Conservation (phyloP, 2,329 filamentous ascomycete species). For the Alternaria longipes region DNA sequence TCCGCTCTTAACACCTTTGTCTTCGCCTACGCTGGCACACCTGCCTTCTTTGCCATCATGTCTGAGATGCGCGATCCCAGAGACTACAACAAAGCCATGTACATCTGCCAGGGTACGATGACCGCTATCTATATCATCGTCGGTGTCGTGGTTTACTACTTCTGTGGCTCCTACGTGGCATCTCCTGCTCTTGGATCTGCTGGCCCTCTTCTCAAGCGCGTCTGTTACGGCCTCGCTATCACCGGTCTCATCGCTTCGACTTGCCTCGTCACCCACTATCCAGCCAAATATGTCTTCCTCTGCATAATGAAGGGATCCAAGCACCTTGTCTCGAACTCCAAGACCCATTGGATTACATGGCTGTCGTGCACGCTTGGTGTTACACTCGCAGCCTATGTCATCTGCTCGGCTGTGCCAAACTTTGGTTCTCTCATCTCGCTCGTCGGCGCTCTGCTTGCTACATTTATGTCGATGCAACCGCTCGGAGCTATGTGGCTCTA, state of each 20-base stretch:
- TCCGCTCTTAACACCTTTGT: constrained; percentile 12
- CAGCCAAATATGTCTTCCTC: constrained; percentile 57
- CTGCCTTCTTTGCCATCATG: constrained; percentile 62
- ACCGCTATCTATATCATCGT: constrained; percentile 69
- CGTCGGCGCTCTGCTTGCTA: constrained; percentile 12
- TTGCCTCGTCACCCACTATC: constrained; percentile 7
- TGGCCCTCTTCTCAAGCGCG: constrained; percentile 62
- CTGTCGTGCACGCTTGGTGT: constrained; percentile 7
- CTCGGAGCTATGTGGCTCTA: constrained; percentile 15
- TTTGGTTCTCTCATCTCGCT: constrained; percentile 15
- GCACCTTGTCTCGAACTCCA: constrained; percentile 59
- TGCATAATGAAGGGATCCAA: constrained; percentile 73
- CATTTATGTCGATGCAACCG: constrained; percentile 11
- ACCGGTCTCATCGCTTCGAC: constrained; percentile 7
- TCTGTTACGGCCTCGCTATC: constrained; percentile 60
- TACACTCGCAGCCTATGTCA: constrained; percentile 8
- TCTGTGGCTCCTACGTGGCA: constrained; percentile 66
- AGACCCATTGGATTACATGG: constrained; percentile 14
- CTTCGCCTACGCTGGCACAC: constrained; percentile 21
- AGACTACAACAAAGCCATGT: constrained; percentile 68
- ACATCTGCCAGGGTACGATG: constrained; percentile 66
- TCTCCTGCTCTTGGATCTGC: constrained; percentile 72
- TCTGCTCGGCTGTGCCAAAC: constrained; percentile 11
- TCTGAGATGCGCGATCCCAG: constrained; percentile 68
- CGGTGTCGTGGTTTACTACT: constrained; percentile 72